A percentile compares a stretch with the other conserved stretches of the same genome.
phyloP scores from a whole-genome alignment of 352 stramenopile species.

The Globisporangium echinulatum region DNA sequence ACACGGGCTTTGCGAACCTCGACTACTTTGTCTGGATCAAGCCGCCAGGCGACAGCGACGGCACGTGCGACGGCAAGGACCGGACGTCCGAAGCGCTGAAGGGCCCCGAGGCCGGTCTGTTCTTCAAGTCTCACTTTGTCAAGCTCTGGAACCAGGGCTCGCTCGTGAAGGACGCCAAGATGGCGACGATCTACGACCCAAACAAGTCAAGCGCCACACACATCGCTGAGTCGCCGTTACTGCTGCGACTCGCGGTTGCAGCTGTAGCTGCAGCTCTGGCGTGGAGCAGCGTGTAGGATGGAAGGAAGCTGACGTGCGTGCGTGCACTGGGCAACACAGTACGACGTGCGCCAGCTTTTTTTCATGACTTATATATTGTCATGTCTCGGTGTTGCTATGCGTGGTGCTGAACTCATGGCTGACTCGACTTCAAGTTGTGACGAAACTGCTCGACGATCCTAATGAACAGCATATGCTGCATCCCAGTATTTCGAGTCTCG shows the following conservation, averaged over 20 bases:
- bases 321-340: no score
- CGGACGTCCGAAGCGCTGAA: slow-evolving; percentile 38
- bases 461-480: no score
- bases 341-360: no score
- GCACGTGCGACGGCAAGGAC: slow-evolving; percentile 22
- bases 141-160: slow-evolving; percentile 61
- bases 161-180: slow-evolving; percentile 20
- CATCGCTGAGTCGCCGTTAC: neutral
- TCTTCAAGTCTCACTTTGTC: slow-evolving; percentile 48
- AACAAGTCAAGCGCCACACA: neutral
- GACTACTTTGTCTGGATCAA: slow-evolving; percentile 80
- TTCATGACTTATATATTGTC: no score
- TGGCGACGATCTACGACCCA: neutral
- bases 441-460: no score
- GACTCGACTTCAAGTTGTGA: no score
- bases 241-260: neutral
- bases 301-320: no score
- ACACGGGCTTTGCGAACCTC: slow-evolving; percentile 39
- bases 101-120: slow-evolving; percentile 43
- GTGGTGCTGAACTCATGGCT: no score
- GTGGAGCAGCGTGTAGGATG: no score
- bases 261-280: no score
- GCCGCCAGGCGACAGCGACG: slow-evolving; percentile 56
- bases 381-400: no score
- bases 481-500: no score